Evolutionary conservation across 208 protist species (phyloP), one percentile per base, ranked within the genome.

Genomic region (Balamuthia mandrillaris): DNA sequence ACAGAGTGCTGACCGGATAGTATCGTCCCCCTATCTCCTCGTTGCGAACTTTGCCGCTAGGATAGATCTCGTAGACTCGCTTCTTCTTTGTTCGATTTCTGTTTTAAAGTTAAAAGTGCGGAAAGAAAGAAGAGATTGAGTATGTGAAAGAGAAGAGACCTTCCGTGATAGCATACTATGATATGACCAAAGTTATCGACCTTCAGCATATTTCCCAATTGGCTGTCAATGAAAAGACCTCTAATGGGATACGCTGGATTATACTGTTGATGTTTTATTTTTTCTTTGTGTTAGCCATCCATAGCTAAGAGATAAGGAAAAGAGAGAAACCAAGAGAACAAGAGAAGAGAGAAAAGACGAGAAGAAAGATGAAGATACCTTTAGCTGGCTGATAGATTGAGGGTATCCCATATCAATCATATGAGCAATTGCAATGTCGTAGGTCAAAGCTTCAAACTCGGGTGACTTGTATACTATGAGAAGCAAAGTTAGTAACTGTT

Each of bases 171-270:
- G 65, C 88, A 88, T 14, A 82, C 7, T 27, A 89, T 77, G 37
- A 90, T 90, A 12, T 86, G 86, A 42, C 88, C 85, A 77, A 87
- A 88, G 33, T 45, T 84, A 42, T 90, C 88, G 18, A 90, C 86
- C 51, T 90, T 90, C 10, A 90, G 44, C 21, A 90, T 52, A 24
- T 90, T 88, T 72, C 88, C 88, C 10, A 84, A 29, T 21, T 87
- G 78, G 21, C 72, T 88, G 49, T 90, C 88, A 14, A 90, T 68
- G 56, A 88, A 90, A 4, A 90, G 65, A 42, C 88, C 88, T 84
- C 88, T 56, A 37, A 88, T 88, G 47, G 88, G 88, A 35, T 88
- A 90, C 2, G 42, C 16, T 24, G 84, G 87, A 56, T 90, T 85
- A 52, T 90, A 90, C 72, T 56, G 44, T 5, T n/a, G 24, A 47